Conservation (phyloP, 2,329 filamentous ascomycete species). For the Neodidymelliopsis sp. region DNA sequence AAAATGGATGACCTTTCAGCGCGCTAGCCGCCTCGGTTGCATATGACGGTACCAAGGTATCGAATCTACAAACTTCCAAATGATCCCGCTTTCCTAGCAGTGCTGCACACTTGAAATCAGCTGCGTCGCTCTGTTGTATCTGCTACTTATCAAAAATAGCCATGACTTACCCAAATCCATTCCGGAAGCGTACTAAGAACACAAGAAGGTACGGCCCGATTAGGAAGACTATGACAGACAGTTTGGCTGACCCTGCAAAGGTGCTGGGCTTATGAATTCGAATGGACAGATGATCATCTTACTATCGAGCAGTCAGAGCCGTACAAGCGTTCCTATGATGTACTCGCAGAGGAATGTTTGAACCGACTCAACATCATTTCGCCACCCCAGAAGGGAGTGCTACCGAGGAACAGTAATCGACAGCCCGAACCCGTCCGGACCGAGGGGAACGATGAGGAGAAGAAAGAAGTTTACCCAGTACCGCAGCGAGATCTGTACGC, state of each 20-base stretch:
- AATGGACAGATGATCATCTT: constrained; percentile 71
- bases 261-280: constrained; percentile 72
- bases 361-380: constrained; percentile 69
- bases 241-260: constrained; percentile 39
- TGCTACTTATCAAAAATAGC: background rate
- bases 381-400: constrained; percentile 51
- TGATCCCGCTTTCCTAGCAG: too few relatives aligned
- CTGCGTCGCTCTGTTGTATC: background rate
- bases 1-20: constrained; percentile 21
- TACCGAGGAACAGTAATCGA: constrained; percentile 50
- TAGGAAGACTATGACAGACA: constrained; percentile 18
- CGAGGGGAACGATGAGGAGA: constrained; percentile 37
- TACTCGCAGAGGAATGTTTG: constrained; percentile 70
- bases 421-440: constrained; percentile 36
- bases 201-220: constrained; percentile 50
- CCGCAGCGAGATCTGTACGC: constrained; percentile 67
- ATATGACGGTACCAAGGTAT: constrained; percentile 33
- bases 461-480: constrained; percentile 43
- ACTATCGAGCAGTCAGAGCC: constrained; percentile 66
- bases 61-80: background rate
- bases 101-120: background rate
- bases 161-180: constrained; percentile 56
- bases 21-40: constrained; percentile 38
- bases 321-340: constrained; percentile 72
- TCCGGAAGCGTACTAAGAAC: constrained; percentile 52